Base-by-base conservation (phyloP, 2,329 filamentous ascomycete species). In the Aspergillus piperis region DNA sequence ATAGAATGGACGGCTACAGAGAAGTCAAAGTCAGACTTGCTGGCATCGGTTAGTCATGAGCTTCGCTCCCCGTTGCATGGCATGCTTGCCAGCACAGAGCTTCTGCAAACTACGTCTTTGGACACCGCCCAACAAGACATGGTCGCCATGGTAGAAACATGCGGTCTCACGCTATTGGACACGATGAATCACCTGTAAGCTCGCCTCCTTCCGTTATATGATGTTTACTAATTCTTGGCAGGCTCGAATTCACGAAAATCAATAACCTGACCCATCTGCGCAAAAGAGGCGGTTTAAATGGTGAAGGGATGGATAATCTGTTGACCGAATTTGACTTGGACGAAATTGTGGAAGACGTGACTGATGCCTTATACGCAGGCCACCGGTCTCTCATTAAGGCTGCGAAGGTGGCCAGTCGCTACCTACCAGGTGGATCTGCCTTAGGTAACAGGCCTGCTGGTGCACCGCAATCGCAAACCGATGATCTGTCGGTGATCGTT, bases 11-110 rank as follows among this genome's bases (percentile, higher is more conserved):
- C 57, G 3, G 64, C 70, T 2, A 70, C 69, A 1, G 80, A 83
- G 39, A 77, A 77, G 54, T 77, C 80, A 8, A 85, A 85, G 60
- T 78, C 78, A 0, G 81, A 83, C 11, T 82, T 85, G 47, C 78
- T 85, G 15, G 79, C 80, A 0, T 81, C 78, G 0, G 81, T 85
- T 25, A 81, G 77, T 27, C 83, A 85, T 64, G 83, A 85, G 62
- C 71, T 85, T 7, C 73, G 81, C 4, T 79, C 70, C 38, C 83
- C 77, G 21, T 70, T 79, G 39, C 83, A 80, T 56, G 81, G 79
- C 27, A 77, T 80, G 36, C 71, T 81, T 15, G 82, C 80, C 1
- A 82, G 79, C n/a, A 73, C 79, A 1, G 82, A 85, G 61, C 76
- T 84, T 5, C 65, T 85, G 3, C 74, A 77, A 3, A 80, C 81